These are phyloP conservation scores for Phytopythium ostracodes DNA, from an alignment of 352 stramenopile species.

Conservation along the genomic window DNA sequence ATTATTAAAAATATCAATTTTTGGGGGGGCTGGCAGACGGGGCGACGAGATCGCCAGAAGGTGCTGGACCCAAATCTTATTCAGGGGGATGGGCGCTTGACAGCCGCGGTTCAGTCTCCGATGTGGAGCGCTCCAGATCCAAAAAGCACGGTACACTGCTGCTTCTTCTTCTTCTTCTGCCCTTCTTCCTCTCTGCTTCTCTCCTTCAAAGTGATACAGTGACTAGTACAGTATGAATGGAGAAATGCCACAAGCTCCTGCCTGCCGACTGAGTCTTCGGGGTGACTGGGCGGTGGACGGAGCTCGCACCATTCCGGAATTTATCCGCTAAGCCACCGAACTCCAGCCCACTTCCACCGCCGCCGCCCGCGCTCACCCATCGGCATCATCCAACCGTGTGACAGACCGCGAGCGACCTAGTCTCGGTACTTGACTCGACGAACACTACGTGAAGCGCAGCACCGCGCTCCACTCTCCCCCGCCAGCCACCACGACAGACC, in stretches of 20 bases:
- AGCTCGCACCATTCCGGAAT: neutral
- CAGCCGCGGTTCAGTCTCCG: constrained; percentile 2
- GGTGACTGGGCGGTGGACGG: neutral
- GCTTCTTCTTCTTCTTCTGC: neutral
- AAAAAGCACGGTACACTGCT: neutral
- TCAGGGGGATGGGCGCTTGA: constrained; percentile 5
- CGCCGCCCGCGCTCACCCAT: neutral
- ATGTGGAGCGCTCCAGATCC: neutral
- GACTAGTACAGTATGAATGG: neutral
- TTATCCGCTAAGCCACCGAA: neutral
- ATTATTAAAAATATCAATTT: no score
- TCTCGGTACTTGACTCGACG: constrained; percentile 1
- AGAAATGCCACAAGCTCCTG: neutral
- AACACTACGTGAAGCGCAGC: neutral
- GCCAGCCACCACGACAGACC: constrained; percentile 1
- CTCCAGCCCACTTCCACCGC: neutral
- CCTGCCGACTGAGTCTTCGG: neutral
- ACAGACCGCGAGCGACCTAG: no score
- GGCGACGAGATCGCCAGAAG: neutral
- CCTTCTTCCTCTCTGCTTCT: neutral
- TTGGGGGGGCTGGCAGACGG: neutral
- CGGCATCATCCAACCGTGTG: neutral
- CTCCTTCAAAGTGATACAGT: neutral
- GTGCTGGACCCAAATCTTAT: constrained; percentile 7
- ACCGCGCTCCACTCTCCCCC: neutral